Conservation (phyloP, 192 early-diverging fungal genomes). For the Oehlia diaphana region DNA sequence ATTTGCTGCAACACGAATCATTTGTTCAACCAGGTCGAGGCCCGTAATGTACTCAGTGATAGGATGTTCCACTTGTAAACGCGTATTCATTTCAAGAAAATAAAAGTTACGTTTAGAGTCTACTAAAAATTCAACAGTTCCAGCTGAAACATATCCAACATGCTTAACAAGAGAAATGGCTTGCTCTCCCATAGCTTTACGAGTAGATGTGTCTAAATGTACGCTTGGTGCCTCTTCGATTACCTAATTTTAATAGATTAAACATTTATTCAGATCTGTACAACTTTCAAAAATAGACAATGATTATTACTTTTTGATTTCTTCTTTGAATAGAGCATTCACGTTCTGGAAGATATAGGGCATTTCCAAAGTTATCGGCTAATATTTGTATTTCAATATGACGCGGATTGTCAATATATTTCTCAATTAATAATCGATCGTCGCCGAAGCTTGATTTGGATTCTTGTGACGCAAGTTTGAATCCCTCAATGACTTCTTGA, state of each 20-base stretch:
- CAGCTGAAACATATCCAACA: slow-evolving; percentile 75
- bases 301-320: slow-evolving; percentile 61
- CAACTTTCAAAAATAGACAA: background rate
- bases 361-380: slow-evolving; percentile 69
- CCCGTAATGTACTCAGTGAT: slow-evolving; percentile 82
- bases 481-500: slow-evolving; percentile 69
- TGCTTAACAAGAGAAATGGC: slow-evolving; percentile 71
- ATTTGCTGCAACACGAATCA: slow-evolving; percentile 89
- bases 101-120: slow-evolving; percentile 74
- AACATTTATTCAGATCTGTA: background rate
- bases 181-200: slow-evolving; percentile 77
- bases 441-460: slow-evolving; percentile 86
- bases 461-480: slow-evolving; percentile 77
- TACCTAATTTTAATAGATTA: slow-evolving; percentile 35
- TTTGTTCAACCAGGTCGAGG: slow-evolving; percentile 91
- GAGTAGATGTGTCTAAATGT: slow-evolving; percentile 60
- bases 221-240: slow-evolving; percentile 85
- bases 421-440: slow-evolving; percentile 85
- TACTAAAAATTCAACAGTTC: slow-evolving; percentile 77
- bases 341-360: slow-evolving; percentile 86
- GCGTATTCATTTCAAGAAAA: slow-evolving; percentile 83
- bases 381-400: slow-evolving; percentile 79
- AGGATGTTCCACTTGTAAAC: slow-evolving; percentile 80
- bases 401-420: slow-evolving; percentile 83
- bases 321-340: slow-evolving; percentile 84